A percentile compares a stretch with the other conserved stretches of the same genome.
These are phyloP conservation scores for Termitomyces sp. DNA, from an alignment of 768 basidiomycete species.

Conservation along the genomic window DNA sequence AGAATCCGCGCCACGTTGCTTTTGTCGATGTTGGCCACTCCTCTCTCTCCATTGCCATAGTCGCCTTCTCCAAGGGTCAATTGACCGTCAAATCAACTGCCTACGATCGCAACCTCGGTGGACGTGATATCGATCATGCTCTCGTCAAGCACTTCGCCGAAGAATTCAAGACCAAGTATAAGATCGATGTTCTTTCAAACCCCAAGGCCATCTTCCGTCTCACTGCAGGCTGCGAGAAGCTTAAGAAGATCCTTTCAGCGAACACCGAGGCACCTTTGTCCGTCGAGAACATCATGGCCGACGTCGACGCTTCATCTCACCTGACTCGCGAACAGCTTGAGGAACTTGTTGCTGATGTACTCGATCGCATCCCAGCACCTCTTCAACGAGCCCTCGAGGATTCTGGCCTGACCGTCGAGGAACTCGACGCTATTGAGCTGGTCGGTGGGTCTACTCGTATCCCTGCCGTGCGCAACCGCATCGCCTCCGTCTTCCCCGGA, in stretches of 20 bases:
- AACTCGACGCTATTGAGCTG: slow-evolving; percentile 90
- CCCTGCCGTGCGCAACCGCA: slow-evolving; percentile 85
- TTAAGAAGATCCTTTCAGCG: slow-evolving; percentile 96
- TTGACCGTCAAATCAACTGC: slow-evolving; percentile 84
- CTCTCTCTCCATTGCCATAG: slow-evolving; percentile 79
- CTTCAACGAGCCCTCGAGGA: slow-evolving; percentile 77
- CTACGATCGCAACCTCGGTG: slow-evolving; percentile 91
- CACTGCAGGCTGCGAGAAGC: slow-evolving; percentile 80
- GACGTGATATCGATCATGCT: slow-evolving; percentile 93
- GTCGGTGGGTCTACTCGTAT: slow-evolving; percentile 93
- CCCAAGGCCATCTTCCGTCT: slow-evolving; percentile 95
- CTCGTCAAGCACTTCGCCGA: slow-evolving; percentile 85
- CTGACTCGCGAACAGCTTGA: slow-evolving; percentile 84
- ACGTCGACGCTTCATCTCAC: slow-evolving; percentile 87
- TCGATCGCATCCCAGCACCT: slow-evolving; percentile 74
- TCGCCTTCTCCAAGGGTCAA: slow-evolving; percentile 93
- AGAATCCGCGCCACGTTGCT: slow-evolving; percentile 79
- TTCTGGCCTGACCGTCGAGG: slow-evolving; percentile 76
- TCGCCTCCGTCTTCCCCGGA: slow-evolving; percentile 78
- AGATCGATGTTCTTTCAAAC: slow-evolving; percentile 89
- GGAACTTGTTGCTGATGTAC: slow-evolving; percentile 65
- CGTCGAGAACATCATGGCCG: slow-evolving; percentile 96
- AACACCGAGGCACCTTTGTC: slow-evolving; percentile 86
- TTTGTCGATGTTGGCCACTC: slow-evolving; percentile 98
- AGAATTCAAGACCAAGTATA: slow-evolving; percentile 97